Conservation (phyloP, 2,329 filamentous ascomycete species). For the Endocalyx cinctus region DNA sequence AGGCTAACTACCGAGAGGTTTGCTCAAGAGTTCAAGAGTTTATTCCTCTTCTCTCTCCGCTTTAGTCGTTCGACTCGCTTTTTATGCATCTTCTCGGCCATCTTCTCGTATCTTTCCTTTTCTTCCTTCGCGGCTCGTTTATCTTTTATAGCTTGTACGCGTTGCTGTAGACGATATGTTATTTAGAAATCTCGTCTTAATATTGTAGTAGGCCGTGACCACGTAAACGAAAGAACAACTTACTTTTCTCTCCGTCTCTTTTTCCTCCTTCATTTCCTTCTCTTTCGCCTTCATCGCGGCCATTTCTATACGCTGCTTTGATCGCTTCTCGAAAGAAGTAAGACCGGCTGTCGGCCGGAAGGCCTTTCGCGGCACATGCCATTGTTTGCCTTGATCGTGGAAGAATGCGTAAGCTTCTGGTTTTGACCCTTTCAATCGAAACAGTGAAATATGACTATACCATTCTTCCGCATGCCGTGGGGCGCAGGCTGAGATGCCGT, state of each 20-base stretch:
- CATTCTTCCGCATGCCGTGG: constrained; percentile 77
- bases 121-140: constrained; percentile 87
- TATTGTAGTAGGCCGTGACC: no score
- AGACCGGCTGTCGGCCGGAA: constrained; percentile 79
- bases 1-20: no score
- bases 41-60: constrained; percentile 95
- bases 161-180: constrained; percentile 47
- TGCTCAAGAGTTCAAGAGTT: constrained; percentile 63
- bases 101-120: constrained; percentile 84
- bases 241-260: constrained; percentile 83
- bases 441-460: constrained; percentile 41
- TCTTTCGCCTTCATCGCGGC: constrained; percentile 86
- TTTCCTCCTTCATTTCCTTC: constrained; percentile 93
- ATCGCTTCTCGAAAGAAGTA: constrained; percentile 73
- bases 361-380: constrained; percentile 77
- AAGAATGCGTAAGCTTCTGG: constrained; percentile 14
- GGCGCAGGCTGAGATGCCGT: constrained; percentile 32
- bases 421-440: neutral
- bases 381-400: constrained; percentile 87
- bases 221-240: no score
- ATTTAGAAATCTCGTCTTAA: constrained; percentile 3
- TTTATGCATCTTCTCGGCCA: constrained; percentile 97
- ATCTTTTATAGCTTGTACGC: constrained; percentile 76
- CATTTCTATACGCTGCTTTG: constrained; percentile 63
- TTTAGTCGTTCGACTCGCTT: constrained; percentile 91